These are phyloP conservation scores for Arachis monticola DNA, from an alignment of 331 rosid genomes.

Conservation along the genomic window DNA sequence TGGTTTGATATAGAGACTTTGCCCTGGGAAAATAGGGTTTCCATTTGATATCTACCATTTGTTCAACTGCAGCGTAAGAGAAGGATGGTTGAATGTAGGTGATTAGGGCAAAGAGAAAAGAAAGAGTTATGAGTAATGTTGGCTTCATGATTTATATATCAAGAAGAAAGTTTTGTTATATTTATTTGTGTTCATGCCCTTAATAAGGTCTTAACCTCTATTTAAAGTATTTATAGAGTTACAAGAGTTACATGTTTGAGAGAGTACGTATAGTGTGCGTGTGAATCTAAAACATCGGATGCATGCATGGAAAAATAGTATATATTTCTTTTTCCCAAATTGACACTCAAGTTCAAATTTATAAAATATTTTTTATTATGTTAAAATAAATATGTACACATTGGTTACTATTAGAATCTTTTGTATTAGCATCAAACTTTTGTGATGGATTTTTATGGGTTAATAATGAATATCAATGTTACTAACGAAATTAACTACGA, in stretches of 20 bases:
- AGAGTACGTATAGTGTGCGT: not conserved
- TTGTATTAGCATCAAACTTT: too few species aligned
- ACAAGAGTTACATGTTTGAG: too few species aligned
- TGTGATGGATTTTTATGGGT: too few species aligned
- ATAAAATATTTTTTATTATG: too few species aligned
- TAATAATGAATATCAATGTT: too few species aligned
- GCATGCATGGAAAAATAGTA: too few species aligned
- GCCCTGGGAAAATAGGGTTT: not conserved
- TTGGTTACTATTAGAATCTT: too few species aligned
- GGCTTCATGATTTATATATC: conserved; percentile 14
- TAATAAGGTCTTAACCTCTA: not conserved
- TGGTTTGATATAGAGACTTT: not conserved
- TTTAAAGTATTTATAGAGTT: conserved; percentile 9
- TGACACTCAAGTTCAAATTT: too few species aligned
- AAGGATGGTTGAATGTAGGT: not conserved
- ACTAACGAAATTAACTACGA: too few species aligned
- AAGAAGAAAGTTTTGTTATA: not conserved
- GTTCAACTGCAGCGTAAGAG: not conserved
- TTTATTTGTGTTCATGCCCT: not conserved
- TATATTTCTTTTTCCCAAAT: too few species aligned
- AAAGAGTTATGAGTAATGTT: not conserved
- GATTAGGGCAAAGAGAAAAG: not conserved
- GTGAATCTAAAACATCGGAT: too few species aligned
- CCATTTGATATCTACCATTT: not conserved
- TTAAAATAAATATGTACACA: too few species aligned